Conservation (phyloP, 2,329 filamentous ascomycete genomes). For the Endocalyx cinctus region DNA sequence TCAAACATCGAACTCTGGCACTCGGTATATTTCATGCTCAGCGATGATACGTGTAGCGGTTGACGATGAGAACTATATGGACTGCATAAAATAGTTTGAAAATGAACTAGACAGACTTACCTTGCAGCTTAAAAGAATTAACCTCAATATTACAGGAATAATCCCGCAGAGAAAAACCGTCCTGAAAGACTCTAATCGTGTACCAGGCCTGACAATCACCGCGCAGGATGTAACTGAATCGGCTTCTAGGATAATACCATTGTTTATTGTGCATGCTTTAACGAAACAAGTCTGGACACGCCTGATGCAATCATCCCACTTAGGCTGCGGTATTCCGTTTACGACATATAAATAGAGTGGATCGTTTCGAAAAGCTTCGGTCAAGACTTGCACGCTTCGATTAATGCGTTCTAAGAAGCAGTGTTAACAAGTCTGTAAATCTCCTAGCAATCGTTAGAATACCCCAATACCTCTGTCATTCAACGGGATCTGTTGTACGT, state of each 20-base stretch:
- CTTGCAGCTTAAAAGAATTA: slow-evolving; percentile 1
- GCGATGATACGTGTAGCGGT: no score
- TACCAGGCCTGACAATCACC: slow-evolving; percentile 6
- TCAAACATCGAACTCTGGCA: no score
- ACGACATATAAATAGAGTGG: slow-evolving; percentile 10
- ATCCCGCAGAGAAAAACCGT: slow-evolving; percentile 6
- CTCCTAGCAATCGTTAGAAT: no score
- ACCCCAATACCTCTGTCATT: no score
- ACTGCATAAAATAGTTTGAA: not conserved
- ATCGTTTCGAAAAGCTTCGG: slow-evolving; percentile 7
- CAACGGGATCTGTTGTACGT: no score
- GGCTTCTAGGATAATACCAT: slow-evolving; percentile 6
- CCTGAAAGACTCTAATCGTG: slow-evolving; percentile 2
- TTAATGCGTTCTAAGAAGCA: slow-evolving; percentile 7
- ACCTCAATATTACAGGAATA: not conserved
- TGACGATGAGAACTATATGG: slow-evolving; percentile 3
- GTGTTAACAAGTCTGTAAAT: no score
- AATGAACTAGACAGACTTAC: not conserved
- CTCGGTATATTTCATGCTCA: no score
- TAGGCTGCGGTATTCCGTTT: slow-evolving; percentile 5
- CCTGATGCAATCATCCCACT: slow-evolving; percentile 1
- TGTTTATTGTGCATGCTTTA: slow-evolving; percentile 5
- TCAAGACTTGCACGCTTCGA: slow-evolving; percentile 3
- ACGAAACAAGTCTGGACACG: slow-evolving; percentile 2
- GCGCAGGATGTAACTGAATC: slow-evolving; percentile 9